Evolutionary conservation across 495 filamentous ascomycete genomes (phyloP), one percentile per base, ranked within the genome.

Genomic region (Penicillium pulvis): DNA sequence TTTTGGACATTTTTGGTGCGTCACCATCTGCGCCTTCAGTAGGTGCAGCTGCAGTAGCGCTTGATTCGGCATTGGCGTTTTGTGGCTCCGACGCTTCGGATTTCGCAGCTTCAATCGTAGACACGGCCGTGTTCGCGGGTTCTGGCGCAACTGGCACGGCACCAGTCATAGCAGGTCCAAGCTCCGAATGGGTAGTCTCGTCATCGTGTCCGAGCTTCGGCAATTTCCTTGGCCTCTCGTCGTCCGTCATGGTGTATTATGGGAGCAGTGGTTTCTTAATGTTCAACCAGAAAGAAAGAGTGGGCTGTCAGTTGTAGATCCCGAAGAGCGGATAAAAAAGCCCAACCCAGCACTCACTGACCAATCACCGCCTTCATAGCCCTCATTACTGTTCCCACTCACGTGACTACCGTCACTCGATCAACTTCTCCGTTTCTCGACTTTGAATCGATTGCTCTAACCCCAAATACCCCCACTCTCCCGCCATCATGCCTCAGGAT

Each of bases 1-100:
- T 93, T 62, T 97, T 98, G 12, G 94, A 96, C 35, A 90, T 61
- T 31, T 63, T 62, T 1, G 73, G 72, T 17, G 66, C 64, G 17
- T 51, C 50, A 11, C 61, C 63, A 6, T 63, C 68, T 6, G 51
- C 28, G 7, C 33, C 58, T 31, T 64, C 56, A 45, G 59, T 42
- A 7, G 53, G 42, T 16, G 43, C 53, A 33, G 56, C 45, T 28
- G 47, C 36, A 35, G 49, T 11, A 46, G 47, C 31, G 8, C 16
- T 50, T n/a, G 31, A 7, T 41, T 49, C 44, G 10, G 47, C 16
- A 12, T 31, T 17, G 17, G 17, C 16, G 9, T 41, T 35, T 12
- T 6, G 49, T 36, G 19, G 2, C 28, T 50, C 47, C 7, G 47
- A 28, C 11, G 14, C 5, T 10, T 55, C 8, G 14, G 33, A 16